Evolutionary conservation across 371 early-diverging fungal genomes (phyloP).

Genomic region (Parasitella parasitica): DNA sequence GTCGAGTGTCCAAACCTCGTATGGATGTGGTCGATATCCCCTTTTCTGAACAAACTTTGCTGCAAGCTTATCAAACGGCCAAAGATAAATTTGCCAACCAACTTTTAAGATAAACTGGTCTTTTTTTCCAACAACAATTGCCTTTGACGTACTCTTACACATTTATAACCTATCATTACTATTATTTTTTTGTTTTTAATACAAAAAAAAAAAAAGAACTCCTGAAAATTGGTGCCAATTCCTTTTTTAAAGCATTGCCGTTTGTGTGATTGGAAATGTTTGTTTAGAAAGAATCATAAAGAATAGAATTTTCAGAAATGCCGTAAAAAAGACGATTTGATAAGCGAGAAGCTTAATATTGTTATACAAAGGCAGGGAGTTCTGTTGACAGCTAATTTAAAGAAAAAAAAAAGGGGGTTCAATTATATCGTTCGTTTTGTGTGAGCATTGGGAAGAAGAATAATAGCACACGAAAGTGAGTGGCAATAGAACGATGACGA

Average conservation of each 20-base stretch:
- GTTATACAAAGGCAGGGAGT: conserved; percentile 7
- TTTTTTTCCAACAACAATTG: neutral
- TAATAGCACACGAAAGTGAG: neutral
- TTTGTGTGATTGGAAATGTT: neutral
- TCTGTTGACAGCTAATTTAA: conserved; percentile 6
- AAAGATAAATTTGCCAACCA: conserved; percentile 84
- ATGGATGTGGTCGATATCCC: conserved; percentile 79
- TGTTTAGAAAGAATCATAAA: neutral
- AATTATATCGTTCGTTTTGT: neutral
- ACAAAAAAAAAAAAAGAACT: neutral
- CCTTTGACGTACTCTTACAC: neutral
- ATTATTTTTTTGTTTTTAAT: neutral
- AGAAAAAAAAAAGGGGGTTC: neutral
- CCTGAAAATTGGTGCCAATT: neutral
- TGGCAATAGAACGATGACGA: neutral
- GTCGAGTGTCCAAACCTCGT: conserved; percentile 89
- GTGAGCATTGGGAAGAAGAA: neutral
- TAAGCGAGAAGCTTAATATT: neutral
- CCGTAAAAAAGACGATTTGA: neutral
- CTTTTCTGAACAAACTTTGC: conserved; percentile 87
- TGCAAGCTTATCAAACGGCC: conserved; percentile 89
- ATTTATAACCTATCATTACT: neutral
- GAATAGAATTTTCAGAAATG: conserved; percentile 3
- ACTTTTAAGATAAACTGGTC: conserved; percentile 58
- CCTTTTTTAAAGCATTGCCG: conserved; percentile 3